Percentiles rank a stretch among this genome's conserved stretches.
Conservation (phyloP, 225 moss, liverwort and hornwort genomes). For the Thuidium tamariscinum region DNA sequence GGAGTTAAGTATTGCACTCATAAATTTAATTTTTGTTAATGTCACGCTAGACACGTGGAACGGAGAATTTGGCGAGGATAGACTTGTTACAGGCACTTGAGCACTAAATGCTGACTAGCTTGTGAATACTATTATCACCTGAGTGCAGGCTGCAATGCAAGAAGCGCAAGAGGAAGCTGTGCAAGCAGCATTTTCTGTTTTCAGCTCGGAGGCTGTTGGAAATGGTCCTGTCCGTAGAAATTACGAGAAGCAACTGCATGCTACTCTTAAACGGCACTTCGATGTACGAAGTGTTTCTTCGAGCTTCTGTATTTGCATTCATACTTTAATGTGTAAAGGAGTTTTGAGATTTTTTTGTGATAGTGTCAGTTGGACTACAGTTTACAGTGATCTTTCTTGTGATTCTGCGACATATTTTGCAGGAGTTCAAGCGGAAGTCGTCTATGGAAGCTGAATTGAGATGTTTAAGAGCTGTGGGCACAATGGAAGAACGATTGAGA, state of each 20-base stretch:
- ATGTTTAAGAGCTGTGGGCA: conserved; percentile 62
- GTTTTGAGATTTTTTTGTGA: neutral
- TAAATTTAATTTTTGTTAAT: neutral
- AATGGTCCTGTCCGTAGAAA: conserved; percentile 58
- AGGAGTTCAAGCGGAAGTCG: conserved; percentile 74
- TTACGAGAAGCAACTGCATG: conserved; percentile 69
- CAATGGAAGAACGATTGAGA: conserved; percentile 72
- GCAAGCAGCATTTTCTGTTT: conserved; percentile 58
- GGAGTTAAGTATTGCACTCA: neutral
- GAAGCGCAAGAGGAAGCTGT: conserved; percentile 70
- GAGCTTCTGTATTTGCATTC: neutral
- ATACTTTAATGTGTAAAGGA: too few relatives aligned
- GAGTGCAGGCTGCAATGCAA: conserved; percentile 46
- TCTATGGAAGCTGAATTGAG: conserved; percentile 78
- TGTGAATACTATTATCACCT: neutral
- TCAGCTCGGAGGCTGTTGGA: conserved; percentile 71
- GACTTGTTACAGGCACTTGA: neutral
- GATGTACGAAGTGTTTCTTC: conserved; percentile 14
- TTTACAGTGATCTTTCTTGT: neutral
- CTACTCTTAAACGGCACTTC: conserved; percentile 56
- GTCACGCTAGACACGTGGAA: neutral
- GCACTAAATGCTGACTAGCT: neutral
- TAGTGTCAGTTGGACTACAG: neutral
- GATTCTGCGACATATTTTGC: neutral
- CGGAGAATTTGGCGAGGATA: neutral